A percentile compares a stretch with the other conserved stretches of the same genome.
phyloP scores from a whole-genome alignment of 495 filamentous ascomycete species.

The Melanomma pulvis-pyrius region DNA sequence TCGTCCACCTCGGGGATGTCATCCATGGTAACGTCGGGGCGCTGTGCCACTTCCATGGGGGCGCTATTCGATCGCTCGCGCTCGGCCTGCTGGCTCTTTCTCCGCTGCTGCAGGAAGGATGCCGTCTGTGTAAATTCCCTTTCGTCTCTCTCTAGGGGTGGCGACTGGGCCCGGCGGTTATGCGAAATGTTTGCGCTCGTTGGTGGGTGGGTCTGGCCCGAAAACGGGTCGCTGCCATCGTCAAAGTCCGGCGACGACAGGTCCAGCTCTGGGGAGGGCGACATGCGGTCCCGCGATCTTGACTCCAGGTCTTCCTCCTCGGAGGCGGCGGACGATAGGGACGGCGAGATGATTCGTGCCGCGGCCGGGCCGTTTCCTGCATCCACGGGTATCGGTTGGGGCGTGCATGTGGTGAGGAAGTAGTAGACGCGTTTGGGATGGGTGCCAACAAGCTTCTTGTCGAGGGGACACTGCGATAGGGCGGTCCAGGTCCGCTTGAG shows the following conservation, averaged over 20 bases:
- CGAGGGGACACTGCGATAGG: slow-evolving; percentile 79
- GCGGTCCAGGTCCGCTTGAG: slow-evolving; percentile 86
- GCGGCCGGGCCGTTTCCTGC: slow-evolving; percentile 52
- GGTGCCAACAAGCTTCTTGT: slow-evolving; percentile 87
- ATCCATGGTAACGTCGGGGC: slow-evolving; percentile 28
- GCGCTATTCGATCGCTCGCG: slow-evolving; percentile 2
- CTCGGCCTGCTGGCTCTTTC: slow-evolving; percentile 47
- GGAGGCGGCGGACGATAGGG: slow-evolving; percentile 72
- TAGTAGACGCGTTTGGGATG: slow-evolving; percentile 96
- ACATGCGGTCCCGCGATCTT: slow-evolving; percentile 73
- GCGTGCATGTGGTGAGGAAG: slow-evolving; percentile 82
- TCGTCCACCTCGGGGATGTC: slow-evolving; percentile 43
- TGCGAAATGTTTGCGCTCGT: slow-evolving; percentile 53
- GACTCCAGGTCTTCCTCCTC: slow-evolving; percentile 71
- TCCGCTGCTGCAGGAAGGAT: slow-evolving; percentile 67
- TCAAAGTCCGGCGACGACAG: slow-evolving; percentile 86
- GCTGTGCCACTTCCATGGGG: slow-evolving; percentile 4
- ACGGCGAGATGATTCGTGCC: slow-evolving; percentile 76
- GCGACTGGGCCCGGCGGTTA: slow-evolving; percentile 72
- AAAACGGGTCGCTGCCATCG: slow-evolving; percentile 65
- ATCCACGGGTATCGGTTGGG: slow-evolving; percentile 72
- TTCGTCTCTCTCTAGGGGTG: slow-evolving; percentile 92
- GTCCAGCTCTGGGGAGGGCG: slow-evolving; percentile 90
- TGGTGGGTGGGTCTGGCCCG: slow-evolving; percentile 50
- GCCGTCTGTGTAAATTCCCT: slow-evolving; percentile 96